Evolutionary conservation across 768 basidiomycete species (phyloP).

Genomic region (Suillus lakei): DNA sequence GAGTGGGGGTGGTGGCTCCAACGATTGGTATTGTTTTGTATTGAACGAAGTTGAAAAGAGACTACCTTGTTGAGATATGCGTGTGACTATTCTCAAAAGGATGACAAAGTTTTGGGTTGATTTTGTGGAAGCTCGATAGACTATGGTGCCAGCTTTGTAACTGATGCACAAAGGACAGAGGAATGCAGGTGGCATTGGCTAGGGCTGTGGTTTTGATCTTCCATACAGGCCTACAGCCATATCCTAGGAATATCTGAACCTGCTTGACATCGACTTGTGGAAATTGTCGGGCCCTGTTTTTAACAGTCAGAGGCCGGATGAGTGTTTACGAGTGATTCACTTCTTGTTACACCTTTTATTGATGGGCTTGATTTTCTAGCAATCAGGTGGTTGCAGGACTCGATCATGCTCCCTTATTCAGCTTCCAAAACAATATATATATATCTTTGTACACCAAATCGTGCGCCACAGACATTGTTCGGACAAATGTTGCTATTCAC

Average conservation of each 20-base stretch:
- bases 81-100: background rate
- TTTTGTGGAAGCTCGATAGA: background rate
- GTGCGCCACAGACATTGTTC: background rate
- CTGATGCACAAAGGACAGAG: background rate
- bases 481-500: background rate
- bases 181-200: background rate
- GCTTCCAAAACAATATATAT: too few relatives aligned
- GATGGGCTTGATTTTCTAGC: background rate
- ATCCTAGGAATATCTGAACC: too few relatives aligned
- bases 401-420: background rate
- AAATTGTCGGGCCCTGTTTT: background rate
- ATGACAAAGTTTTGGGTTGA: background rate
- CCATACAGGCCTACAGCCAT: too few relatives aligned
- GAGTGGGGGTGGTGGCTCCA: background rate
- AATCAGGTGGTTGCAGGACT: background rate
- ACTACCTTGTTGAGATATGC: background rate
- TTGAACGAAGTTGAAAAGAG: background rate
- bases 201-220: too few relatives aligned
- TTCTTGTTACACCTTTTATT: background rate
- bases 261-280: too few relatives aligned
- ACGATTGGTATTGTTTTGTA: background rate
- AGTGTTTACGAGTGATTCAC: background rate
- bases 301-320: background rate
- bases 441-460: too few relatives aligned
- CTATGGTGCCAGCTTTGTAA: background rate